phyloP scores from a whole-genome alignment of 768 basidiomycete species.

The Boletellus emodensis region DNA sequence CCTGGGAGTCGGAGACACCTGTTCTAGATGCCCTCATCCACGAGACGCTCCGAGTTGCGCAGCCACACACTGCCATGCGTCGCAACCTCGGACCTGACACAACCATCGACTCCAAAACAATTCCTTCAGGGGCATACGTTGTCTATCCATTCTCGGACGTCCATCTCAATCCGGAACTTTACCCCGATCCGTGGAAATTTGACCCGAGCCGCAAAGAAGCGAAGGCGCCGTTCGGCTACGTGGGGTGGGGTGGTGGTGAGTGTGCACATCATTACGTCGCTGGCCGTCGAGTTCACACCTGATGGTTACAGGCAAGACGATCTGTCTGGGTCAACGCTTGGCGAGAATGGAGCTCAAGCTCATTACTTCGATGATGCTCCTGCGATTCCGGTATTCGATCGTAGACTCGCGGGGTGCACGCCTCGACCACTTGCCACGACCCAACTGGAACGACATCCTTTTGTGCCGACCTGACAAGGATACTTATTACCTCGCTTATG shows the following conservation, averaged over 20 bases:
- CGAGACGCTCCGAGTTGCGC: constrained; percentile 74
- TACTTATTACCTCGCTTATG: constrained; percentile 51
- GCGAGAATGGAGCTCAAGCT: constrained; percentile 74
- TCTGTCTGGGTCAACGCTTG: constrained; percentile 70
- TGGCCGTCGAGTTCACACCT: constrained; percentile 8
- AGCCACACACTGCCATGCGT: constrained; percentile 79
- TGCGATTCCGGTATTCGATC: constrained; percentile 57
- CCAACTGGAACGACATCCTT: constrained; percentile 78
- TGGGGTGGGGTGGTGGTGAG: constrained; percentile 81
- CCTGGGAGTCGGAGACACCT: constrained; percentile 69
- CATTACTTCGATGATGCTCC: constrained; percentile 60
- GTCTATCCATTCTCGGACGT: constrained; percentile 79
- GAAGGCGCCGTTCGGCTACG: constrained; percentile 54
- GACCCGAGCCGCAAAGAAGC: constrained; percentile 54
- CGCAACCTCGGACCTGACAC: constrained; percentile 71
- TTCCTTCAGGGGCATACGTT: constrained; percentile 72
- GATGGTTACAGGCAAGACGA: constrained; percentile 53
- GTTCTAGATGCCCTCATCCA: constrained; percentile 69
- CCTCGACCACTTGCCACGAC: constrained; percentile 45
- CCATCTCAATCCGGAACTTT: constrained; percentile 67
- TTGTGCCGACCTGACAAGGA: constrained; percentile 59
- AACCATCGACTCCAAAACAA: constrained; percentile 61
- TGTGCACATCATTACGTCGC: constrained; percentile 24
- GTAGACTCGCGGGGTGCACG: constrained; percentile 50
- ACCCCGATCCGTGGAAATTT: constrained; percentile 75